Base-by-base conservation (phyloP, 257 asterid species). In the Forsythia viridissima region DNA sequence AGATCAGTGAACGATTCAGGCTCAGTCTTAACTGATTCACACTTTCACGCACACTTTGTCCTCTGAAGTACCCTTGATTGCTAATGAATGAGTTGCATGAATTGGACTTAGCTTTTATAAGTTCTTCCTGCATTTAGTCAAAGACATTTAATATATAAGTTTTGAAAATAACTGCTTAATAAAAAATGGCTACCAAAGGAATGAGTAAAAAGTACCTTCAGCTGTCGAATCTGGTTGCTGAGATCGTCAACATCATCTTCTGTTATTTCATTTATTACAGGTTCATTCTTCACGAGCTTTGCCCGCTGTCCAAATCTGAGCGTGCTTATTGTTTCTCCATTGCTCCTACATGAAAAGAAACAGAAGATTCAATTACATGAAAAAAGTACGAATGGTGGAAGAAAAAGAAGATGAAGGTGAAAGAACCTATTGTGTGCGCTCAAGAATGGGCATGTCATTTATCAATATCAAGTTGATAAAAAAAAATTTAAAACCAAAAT, bases 201-300 rank as follows among this genome's bases (percentile, higher is more conserved):
- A 46, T 73, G 78, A 77, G 65, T 51, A 37, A 30, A 68, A 67
- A 67, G 57, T 87, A 93, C 99, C 99, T 96, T 96, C 77, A 96
- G 87, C 83, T 86, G 93, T 4, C 97, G 92, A 82, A 96, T 96
- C 90, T 92, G 97, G 88, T 93, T 96, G 34, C 94, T 90, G 76
- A 96, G 84, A 80, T 86, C 97, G 80, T 92, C 89, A 61, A 91
- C 95, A 80, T 93, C 97, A 71, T 93, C 97, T 88, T 96, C 99
- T 76, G 92, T 73, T 76, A 92, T 93, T 89, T 91, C 97, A 84
- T 96, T 93, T 84, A 92, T 88, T 69, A 91, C 87, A 59, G 98
- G 97, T 83, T 90, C 91, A 75, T 96, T 96, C 82, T 87, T 87
- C 79, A 93, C 66, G 73, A 88, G 86, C 83, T 84, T 90, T 51